Conservation (phyloP, 495 filamentous ascomycete genomes). For the Penicillium soppii region DNA sequence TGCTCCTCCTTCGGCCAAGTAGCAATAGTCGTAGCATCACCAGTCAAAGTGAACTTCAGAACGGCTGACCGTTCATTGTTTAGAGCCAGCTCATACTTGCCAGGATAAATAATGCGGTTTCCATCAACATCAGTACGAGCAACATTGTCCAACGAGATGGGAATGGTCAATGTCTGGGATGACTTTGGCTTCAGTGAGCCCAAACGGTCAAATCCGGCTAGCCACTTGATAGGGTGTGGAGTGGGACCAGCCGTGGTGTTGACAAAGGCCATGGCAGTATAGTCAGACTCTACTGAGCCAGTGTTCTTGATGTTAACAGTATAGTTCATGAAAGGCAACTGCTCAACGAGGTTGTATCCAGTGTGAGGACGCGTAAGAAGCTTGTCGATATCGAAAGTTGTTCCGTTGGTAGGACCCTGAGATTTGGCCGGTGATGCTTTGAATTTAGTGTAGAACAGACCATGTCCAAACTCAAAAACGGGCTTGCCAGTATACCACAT, state of each 20-base stretch:
- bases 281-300: conserved; percentile 55
- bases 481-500: conserved; percentile 58
- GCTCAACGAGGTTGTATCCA: conserved; percentile 26
- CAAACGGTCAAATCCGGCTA: conserved; percentile 60
- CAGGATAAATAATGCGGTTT: conserved; percentile 64
- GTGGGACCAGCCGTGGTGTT: conserved; percentile 54
- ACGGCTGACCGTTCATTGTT: conserved; percentile 45
- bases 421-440: conserved; percentile 26
- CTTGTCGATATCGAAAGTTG: conserved; percentile 29
- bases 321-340: conserved; percentile 47
- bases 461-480: conserved; percentile 56
- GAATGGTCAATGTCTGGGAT: conserved; percentile 38
- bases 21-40: conserved; percentile 25
- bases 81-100: conserved; percentile 58
- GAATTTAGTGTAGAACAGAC: conserved; percentile 54
- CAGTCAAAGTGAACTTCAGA: conserved; percentile 30
- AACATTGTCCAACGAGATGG: conserved; percentile 56
- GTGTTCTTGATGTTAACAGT: conserved; percentile 49
- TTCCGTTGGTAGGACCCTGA: background rate
- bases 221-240: conserved; percentile 63
- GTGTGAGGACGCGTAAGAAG: conserved; percentile 25
- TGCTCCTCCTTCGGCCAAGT: conserved; percentile 36
- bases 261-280: conserved; percentile 57
- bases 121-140: conserved; percentile 58
- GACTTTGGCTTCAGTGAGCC: conserved; percentile 40